These are phyloP conservation scores for Clarireedia paspali DNA, from an alignment of 2,329 filamentous ascomycete genomes.

Conservation along the genomic window DNA sequence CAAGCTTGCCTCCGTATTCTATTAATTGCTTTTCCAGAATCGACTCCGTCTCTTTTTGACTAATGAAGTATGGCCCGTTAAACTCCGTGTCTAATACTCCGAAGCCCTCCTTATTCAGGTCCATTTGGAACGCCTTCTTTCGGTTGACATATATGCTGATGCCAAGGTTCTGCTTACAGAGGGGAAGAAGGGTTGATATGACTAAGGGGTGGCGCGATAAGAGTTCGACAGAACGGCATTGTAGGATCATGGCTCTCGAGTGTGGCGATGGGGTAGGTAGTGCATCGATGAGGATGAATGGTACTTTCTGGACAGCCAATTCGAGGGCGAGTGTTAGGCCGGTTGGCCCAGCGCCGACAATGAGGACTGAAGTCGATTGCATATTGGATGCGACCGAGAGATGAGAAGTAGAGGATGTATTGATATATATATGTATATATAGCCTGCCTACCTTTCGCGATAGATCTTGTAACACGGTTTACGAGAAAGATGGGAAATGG, in stretches of 20 bases:
- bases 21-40: conserved; percentile 27
- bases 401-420: no score
- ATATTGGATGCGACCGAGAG: not conserved
- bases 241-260: conserved; percentile 38
- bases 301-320: conserved; percentile 28
- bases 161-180: conserved; percentile 33
- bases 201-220: conserved; percentile 38
- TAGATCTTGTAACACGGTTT: no score
- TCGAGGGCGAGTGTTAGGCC: conserved; percentile 37
- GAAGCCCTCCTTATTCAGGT: conserved; percentile 23
- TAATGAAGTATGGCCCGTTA: conserved; percentile 27
- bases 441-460: no score
- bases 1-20: conserved; percentile 23
- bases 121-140: conserved; percentile 27
- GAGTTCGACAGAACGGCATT: conserved; percentile 42
- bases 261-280: conserved; percentile 29
- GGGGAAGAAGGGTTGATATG: conserved; percentile 30
- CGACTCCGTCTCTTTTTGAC: conserved; percentile 31
- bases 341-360: conserved; percentile 39
- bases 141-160: conserved; percentile 33
- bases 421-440: no score
- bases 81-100: conserved; percentile 27
- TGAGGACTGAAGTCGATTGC: conserved; percentile 31
- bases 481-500: no score
- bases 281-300: conserved; percentile 35